Evolutionary conservation across 202 grass and related monocot species (phyloP).

Genomic region (Panicum hallii): DNA sequence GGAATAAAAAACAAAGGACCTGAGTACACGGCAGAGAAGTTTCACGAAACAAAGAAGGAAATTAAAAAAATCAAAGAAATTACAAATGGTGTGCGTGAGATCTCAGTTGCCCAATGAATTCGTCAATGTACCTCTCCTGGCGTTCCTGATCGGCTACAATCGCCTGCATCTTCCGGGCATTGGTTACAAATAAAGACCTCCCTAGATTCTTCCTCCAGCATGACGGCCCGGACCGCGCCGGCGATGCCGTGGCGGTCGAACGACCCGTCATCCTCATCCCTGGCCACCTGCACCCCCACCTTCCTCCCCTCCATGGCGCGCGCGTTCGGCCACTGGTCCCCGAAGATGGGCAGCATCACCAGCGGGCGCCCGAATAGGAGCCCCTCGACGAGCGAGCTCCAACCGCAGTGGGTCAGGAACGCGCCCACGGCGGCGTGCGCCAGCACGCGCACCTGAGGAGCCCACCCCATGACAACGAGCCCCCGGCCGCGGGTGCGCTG

Average conservation of each 20-base stretch:
- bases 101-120: constrained; percentile 11
- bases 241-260: constrained; percentile 23
- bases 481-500: too few relatives aligned
- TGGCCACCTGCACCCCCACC: constrained; percentile 17
- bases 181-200: not conserved
- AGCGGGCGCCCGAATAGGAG: constrained; percentile 30
- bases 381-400: constrained; percentile 38
- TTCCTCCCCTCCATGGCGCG: constrained; percentile 23
- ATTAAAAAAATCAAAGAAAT: too few relatives aligned
- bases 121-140: constrained; percentile 19
- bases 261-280: constrained; percentile 11
- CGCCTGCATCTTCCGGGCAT: not conserved
- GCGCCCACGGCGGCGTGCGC: not conserved
- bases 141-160: not conserved
- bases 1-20: too few relatives aligned
- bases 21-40: too few relatives aligned
- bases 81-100: not conserved
- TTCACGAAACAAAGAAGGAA: too few relatives aligned
- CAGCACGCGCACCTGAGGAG: too few relatives aligned
- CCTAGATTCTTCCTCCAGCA: constrained; percentile 7
- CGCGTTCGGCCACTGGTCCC: constrained; percentile 10
- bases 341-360: constrained; percentile 19
- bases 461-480: too few relatives aligned
- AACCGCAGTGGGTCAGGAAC: not conserved
- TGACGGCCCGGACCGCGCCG: not conserved